Percentiles rank a stretch among this genome's conserved stretches.
Conservation (phyloP, 768 basidiomycete species). For the Hebeloma cylindrosporum region DNA sequence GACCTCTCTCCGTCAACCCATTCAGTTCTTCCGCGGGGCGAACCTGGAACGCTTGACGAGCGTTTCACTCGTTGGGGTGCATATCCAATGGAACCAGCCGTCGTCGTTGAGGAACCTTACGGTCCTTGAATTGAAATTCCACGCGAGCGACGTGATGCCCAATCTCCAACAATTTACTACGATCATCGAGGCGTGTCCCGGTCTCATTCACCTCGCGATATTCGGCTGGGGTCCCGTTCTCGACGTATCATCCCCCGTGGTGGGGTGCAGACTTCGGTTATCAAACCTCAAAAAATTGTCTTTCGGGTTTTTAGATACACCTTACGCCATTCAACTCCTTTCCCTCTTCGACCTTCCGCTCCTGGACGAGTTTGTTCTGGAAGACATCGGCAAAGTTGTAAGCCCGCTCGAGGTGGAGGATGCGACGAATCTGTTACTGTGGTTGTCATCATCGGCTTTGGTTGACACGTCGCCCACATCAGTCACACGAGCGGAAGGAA, state of each 20-base stretch:
- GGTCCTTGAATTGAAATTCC: slow-evolving; percentile 54
- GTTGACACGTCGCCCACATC: slow-evolving; percentile 3
- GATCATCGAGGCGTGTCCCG: slow-evolving; percentile 42
- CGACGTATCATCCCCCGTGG: slow-evolving; percentile 1
- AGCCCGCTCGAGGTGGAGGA: slow-evolving; percentile 34
- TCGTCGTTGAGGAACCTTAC: slow-evolving; percentile 42
- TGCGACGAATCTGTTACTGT: slow-evolving; percentile 35
- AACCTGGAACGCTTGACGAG: slow-evolving; percentile 33
- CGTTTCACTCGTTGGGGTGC: slow-evolving; percentile 55
- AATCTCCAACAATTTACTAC: slow-evolving; percentile 43
- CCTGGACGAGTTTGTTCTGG: slow-evolving; percentile 39
- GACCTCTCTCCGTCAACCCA: slow-evolving; percentile 33
- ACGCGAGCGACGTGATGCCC: slow-evolving; percentile 57
- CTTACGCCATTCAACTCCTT: slow-evolving; percentile 25
- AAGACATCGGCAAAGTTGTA: slow-evolving; percentile 45
- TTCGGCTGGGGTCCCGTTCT: slow-evolving; percentile 54
- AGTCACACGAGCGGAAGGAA: too few relatives aligned
- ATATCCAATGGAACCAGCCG: slow-evolving; percentile 51
- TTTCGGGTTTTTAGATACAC: slow-evolving; percentile 33
- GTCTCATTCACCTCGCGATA: slow-evolving; percentile 44
- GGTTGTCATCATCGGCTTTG: slow-evolving; percentile 23
- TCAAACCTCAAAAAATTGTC: slow-evolving; percentile 37
- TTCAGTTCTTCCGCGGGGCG: slow-evolving; percentile 47
- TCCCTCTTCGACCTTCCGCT: slow-evolving; percentile 33
- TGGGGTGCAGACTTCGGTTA: slow-evolving; percentile 26